phyloP scores from a whole-genome alignment of 805 yeast genomes.

The Dipodascopsis uninucleata region DNA sequence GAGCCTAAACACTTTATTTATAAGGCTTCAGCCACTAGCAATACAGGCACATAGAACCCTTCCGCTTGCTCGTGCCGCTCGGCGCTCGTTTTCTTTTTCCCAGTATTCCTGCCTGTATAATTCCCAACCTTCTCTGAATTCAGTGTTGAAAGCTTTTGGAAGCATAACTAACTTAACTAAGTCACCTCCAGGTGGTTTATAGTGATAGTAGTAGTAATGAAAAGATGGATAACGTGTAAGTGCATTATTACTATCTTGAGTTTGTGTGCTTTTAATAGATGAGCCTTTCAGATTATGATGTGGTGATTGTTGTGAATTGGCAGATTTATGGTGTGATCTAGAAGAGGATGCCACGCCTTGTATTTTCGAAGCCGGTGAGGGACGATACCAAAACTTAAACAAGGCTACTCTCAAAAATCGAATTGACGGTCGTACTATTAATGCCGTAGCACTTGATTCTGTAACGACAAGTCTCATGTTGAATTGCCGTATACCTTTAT shows the following conservation, averaged over 20 bases:
- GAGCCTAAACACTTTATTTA: too few species aligned
- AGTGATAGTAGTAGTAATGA: conserved; percentile 24
- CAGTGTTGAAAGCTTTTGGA: conserved; percentile 77
- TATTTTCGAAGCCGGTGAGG: conserved; percentile 4
- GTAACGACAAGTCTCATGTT: conserved; percentile 42
- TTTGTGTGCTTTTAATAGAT: background rate
- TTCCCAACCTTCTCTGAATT: conserved; percentile 92
- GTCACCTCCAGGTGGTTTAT: conserved; percentile 50
- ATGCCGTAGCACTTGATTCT: conserved; percentile 31
- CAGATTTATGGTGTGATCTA: background rate
- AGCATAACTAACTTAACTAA: conserved; percentile 78
- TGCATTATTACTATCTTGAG: background rate
- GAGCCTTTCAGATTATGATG: background rate
- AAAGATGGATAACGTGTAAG: conserved; percentile 8
- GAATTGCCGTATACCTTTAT: conserved; percentile 81
- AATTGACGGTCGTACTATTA: conserved; percentile 43
- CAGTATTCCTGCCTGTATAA: conserved; percentile 89
- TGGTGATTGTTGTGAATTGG: background rate
- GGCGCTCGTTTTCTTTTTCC: conserved; percentile 62
- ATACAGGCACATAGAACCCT: conserved; percentile 17
- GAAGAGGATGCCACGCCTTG: background rate
- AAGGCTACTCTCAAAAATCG: conserved; percentile 10
- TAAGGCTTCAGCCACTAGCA: conserved; percentile 1
- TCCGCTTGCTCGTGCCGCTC: conserved; percentile 24
- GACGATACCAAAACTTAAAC: conserved; percentile 14